Evolutionary conservation across 1,139 yeast species (phyloP).

Genomic region (Yamadazyma triangularis): DNA sequence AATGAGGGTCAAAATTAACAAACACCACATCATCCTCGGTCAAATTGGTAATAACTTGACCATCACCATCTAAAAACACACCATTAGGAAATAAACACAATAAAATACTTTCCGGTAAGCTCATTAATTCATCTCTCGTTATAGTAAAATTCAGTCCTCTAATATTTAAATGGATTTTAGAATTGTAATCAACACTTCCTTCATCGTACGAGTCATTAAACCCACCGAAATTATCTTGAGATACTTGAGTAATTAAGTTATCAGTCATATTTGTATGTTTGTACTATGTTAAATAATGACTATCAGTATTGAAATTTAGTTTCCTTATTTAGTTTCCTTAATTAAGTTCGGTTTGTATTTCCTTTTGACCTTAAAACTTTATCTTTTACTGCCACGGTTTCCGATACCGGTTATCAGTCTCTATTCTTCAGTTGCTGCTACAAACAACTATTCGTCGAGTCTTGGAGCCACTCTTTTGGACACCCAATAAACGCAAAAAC

Average conservation of each 20-base stretch:
- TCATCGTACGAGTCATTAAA: constrained; percentile 15
- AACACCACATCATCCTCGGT: constrained; percentile 73
- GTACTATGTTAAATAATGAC: too few relatives aligned
- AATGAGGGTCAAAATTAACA: constrained; percentile 81
- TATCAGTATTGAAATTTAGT: too few relatives aligned
- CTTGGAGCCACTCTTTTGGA: too few relatives aligned
- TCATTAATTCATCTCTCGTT: constrained; percentile 83
- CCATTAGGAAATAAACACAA: constrained; percentile 89
- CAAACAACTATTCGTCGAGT: too few relatives aligned
- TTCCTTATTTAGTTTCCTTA: too few relatives aligned
- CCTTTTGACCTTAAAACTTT: too few relatives aligned
- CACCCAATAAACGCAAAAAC: too few relatives aligned
- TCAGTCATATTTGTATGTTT: constrained; percentile 28
- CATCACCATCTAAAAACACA: constrained; percentile 69
- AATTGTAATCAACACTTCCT: constrained; percentile 50
- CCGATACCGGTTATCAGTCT: too few relatives aligned
- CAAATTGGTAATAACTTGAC: constrained; percentile 70
- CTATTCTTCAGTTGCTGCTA: too few relatives aligned
- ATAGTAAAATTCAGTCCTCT: constrained; percentile 64
- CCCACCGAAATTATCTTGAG: constrained; percentile 32
- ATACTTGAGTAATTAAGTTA: constrained; percentile 62
- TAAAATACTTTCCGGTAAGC: constrained; percentile 84
- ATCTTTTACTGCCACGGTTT: too few relatives aligned
- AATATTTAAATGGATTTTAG: constrained; percentile 61
- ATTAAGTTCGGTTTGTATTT: too few relatives aligned